A percentile compares a stretch with the other conserved stretches of the same genome.
Conservation (phyloP, 331 rosid genomes). For the Malus hybrid region DNA sequence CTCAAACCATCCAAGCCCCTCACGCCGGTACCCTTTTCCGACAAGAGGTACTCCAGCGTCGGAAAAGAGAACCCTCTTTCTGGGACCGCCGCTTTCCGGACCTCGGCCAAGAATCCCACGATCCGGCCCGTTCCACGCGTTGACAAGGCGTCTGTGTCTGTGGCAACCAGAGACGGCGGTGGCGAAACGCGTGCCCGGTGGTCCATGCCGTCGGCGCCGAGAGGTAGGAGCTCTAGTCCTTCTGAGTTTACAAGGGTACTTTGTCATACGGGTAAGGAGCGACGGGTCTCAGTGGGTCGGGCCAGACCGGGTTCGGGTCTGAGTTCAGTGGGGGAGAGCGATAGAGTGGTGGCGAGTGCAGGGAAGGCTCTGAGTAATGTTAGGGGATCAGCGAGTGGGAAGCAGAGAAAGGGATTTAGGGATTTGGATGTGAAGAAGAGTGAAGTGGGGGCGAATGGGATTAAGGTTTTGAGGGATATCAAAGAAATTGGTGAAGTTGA, state of each 20-base stretch:
- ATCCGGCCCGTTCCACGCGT: slow-evolving; percentile 46
- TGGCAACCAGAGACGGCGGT: background rate
- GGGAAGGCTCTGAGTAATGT: slow-evolving; percentile 9
- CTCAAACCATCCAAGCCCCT: slow-evolving; percentile 30
- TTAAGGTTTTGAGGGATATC: slow-evolving; percentile 21
- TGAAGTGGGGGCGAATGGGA: slow-evolving; percentile 8
- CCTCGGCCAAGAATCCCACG: slow-evolving; percentile 35
- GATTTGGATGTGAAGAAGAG: slow-evolving; percentile 14
- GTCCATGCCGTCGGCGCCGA: slow-evolving; percentile 54
- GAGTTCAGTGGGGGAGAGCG: slow-evolving; percentile 17
- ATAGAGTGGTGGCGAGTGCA: slow-evolving; percentile 10
- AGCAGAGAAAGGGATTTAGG: slow-evolving; percentile 20
- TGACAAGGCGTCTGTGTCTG: slow-evolving; percentile 24
- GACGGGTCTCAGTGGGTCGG: slow-evolving; percentile 51
- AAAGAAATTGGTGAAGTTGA: slow-evolving; percentile 20
- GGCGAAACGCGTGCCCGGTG: slow-evolving; percentile 24
- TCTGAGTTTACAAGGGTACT: slow-evolving; percentile 34
- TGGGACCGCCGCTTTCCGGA: slow-evolving; percentile 38
- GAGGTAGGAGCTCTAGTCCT: slow-evolving; percentile 86
- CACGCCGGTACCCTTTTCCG: slow-evolving; percentile 41
- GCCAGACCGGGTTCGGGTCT: slow-evolving; percentile 6
- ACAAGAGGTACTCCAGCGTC: slow-evolving; percentile 14
- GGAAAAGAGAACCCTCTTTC: slow-evolving; percentile 58
- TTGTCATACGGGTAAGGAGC: slow-evolving; percentile 26
- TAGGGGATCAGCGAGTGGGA: slow-evolving; percentile 19